These are phyloP conservation scores for Boletus tylopilopsis DNA, from an alignment of 768 basidiomycete genomes.

Conservation along the genomic window DNA sequence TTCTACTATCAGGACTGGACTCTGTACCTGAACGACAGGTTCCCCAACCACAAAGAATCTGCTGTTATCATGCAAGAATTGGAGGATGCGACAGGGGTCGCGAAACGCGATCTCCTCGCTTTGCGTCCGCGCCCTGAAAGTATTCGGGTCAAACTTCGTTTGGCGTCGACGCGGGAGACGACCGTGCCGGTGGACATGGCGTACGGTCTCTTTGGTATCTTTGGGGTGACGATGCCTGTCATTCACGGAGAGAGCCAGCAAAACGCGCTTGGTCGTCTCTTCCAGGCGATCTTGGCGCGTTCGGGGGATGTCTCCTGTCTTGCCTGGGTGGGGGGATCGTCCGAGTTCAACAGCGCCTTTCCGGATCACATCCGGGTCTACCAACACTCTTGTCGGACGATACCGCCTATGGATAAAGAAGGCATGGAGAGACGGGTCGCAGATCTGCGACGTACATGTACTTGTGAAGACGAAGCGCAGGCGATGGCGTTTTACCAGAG, in stretches of 20 bases:
- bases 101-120: slow-evolving; percentile 3
- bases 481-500: slow-evolving; percentile 5
- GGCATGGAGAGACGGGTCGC: slow-evolving; percentile 2
- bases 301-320: slow-evolving; percentile 20
- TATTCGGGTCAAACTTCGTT: slow-evolving; percentile 12
- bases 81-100: slow-evolving; percentile 5
- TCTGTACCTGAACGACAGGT: slow-evolving; percentile 11
- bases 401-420: slow-evolving; percentile 3
- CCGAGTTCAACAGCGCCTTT: slow-evolving; percentile 21
- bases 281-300: slow-evolving; percentile 16
- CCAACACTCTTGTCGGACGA: neutral
- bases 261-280: slow-evolving; percentile 18
- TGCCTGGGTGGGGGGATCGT: slow-evolving; percentile 17
- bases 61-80: slow-evolving; percentile 14
- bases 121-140: slow-evolving; percentile 12
- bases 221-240: slow-evolving; percentile 12
- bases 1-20: slow-evolving; percentile 23
- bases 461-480: neutral
- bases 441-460: slow-evolving; percentile 1
- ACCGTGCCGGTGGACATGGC: slow-evolving; percentile 18
- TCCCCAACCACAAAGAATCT: slow-evolving; percentile 17
- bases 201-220: slow-evolving; percentile 20
- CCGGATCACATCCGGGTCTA: slow-evolving; percentile 17
- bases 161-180: slow-evolving; percentile 22
- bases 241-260: slow-evolving; percentile 17